Conservation (phyloP, 441 rosid genomes). For the Dalechampia spathulata region DNA sequence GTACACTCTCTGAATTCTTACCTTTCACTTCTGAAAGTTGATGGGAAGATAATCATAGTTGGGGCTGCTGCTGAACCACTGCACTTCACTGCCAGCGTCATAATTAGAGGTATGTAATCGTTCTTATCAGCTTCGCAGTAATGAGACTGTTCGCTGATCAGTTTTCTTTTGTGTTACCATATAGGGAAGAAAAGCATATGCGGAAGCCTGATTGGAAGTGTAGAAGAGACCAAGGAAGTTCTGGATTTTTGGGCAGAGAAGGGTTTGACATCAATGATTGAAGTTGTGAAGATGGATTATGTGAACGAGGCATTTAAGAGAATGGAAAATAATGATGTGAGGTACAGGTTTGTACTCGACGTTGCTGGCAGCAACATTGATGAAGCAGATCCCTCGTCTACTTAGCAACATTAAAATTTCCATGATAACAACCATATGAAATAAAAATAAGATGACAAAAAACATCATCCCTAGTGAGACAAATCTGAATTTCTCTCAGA, state of each 20-base stretch:
- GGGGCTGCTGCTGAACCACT: constrained; percentile 32
- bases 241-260: constrained; percentile 35
- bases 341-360: constrained; percentile 38
- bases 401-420: neutral
- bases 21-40: constrained; percentile 30
- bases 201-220: constrained; percentile 36
- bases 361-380: constrained; percentile 29
- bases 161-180: neutral
- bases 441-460: too few relatives aligned
- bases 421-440: neutral
- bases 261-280: constrained; percentile 32
- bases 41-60: constrained; percentile 33
- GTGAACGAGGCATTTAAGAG: constrained; percentile 36
- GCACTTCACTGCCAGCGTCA: constrained; percentile 18
- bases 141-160: neutral
- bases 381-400: neutral
- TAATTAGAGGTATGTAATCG: constrained; percentile 31
- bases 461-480: too few relatives aligned
- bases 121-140: too few relatives aligned
- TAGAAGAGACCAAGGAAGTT: constrained; percentile 34
- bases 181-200: constrained; percentile 30
- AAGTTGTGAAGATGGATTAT: constrained; percentile 32
- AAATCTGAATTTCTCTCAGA: too few relatives aligned
- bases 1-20: constrained; percentile 29
- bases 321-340: constrained; percentile 38